phyloP scores from a whole-genome alignment of 2,329 filamentous ascomycete species.

The Emericellopsis atlantica region DNA sequence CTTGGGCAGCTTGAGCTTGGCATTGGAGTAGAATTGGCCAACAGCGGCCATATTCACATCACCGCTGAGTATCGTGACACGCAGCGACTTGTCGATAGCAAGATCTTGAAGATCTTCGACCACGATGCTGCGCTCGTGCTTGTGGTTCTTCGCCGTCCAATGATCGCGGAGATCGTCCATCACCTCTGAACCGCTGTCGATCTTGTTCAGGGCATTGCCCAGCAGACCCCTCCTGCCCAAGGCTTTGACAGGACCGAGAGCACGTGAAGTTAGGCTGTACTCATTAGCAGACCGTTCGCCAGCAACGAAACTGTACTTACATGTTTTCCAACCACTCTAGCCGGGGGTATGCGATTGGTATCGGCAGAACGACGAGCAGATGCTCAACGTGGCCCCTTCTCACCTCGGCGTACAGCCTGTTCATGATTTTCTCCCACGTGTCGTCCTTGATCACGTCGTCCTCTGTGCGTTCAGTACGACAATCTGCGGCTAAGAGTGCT shows the following conservation, averaged over 20 bases:
- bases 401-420: constrained; percentile 73
- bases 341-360: constrained; percentile 72
- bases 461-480: constrained; percentile 77
- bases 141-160: constrained; percentile 94
- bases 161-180: constrained; percentile 90
- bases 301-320: constrained; percentile 27
- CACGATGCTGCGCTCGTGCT: constrained; percentile 74
- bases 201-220: constrained; percentile 71
- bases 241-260: constrained; percentile 83
- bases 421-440: constrained; percentile 78
- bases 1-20: constrained; percentile 66
- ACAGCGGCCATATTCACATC: constrained; percentile 89
- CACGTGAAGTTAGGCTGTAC: constrained; percentile 62
- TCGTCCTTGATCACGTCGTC: constrained; percentile 69
- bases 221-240: constrained; percentile 72
- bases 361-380: constrained; percentile 73
- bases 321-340: constrained; percentile 60
- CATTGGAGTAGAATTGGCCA: constrained; percentile 90
- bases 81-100: constrained; percentile 82
- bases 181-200: constrained; percentile 85
- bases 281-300: constrained; percentile 13
- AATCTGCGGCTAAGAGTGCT: constrained; percentile 78
- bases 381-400: constrained; percentile 78
- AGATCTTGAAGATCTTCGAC: constrained; percentile 88
- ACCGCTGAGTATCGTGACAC: constrained; percentile 83